Evolutionary conservation across 116 monocot genomes (phyloP), one percentile per base, ranked within the genome.

Genomic region (Thalassia testudinum): DNA sequence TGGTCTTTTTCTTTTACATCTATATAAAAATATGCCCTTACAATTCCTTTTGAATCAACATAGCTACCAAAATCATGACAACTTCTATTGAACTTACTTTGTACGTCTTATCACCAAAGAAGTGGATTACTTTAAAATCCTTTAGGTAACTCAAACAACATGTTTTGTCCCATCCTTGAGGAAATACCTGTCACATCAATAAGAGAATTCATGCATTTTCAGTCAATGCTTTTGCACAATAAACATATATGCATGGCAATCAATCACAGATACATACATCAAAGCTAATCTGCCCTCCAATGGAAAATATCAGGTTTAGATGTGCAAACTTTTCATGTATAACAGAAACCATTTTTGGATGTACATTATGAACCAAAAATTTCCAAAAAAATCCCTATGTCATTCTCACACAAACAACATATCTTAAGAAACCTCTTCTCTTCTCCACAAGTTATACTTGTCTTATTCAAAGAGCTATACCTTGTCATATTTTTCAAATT

Each of bases 231-330:
- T 37, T 51, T n/a, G n/a, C 1, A 52, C 23, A 20, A 64, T 25
- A 44, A 25, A 52, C 54, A 37, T 14, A 14, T 14, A 48, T 13
- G 2, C 15, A 56, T 17, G 29, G 10, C 37, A 0, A 53, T 53
- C 27, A 44, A 15, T 17, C 23, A 26, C 6, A 37, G 7, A 72
- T 25, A 70, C 79, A 58, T 69, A 95, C 95, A 78, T 95, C 95
- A 66, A 95, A 95, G 60, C 95, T 95, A 66, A 95, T 95, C 64
- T 95, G 95, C 27, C 95, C 95, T 34, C 95, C 95, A 63, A 95
- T 78, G 8, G 95, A 95, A 62, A 95, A 87, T 24, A 84, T 81
- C 59, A 95, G 50, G 47, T 81, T 78, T 50, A 95, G 53, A 29
- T 87, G 87, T 62, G 78, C 78, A 68, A 95, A 95, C 57, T 75